Conservation (phyloP, 352 stramenopile genomes). For the Globisporangium solare region DNA sequence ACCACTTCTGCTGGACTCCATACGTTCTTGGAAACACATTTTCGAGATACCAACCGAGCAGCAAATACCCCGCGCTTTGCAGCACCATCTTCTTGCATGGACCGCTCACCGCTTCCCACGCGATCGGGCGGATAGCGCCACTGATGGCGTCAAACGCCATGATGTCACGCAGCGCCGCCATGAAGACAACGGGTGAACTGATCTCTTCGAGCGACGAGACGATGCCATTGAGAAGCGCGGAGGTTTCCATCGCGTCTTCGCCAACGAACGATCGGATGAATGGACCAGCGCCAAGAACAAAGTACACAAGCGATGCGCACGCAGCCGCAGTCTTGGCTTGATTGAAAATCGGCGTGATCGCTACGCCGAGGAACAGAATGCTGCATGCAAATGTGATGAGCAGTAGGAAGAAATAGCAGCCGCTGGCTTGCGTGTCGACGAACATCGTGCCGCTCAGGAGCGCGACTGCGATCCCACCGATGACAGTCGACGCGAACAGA, state of each 20-base stretch:
- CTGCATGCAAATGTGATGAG: constrained; percentile 53
- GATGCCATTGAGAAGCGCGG: constrained; percentile 26
- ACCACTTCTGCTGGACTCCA: constrained; percentile 89
- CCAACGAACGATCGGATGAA: constrained; percentile 51
- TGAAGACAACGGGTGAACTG: constrained; percentile 72
- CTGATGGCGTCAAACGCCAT: constrained; percentile 45
- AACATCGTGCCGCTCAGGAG: constrained; percentile 70
- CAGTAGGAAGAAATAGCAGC: constrained; percentile 54
- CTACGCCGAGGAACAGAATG: constrained; percentile 64
- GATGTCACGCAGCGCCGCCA: constrained; percentile 48
- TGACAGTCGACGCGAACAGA: constrained; percentile 48
- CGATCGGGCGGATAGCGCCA: constrained; percentile 29
- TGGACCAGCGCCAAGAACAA: constrained; percentile 44
- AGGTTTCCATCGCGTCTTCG: constrained; percentile 36
- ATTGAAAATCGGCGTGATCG: constrained; percentile 71
- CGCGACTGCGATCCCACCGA: constrained; percentile 44
- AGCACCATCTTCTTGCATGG: constrained; percentile 64
- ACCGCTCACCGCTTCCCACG: constrained; percentile 36
- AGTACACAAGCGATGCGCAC: constrained; percentile 58
- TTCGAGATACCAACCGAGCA: constrained; percentile 93
- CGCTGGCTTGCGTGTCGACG: constrained; percentile 28
- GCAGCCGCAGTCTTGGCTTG: constrained; percentile 65
- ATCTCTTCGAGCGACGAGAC: constrained; percentile 39
- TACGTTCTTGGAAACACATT: constrained; percentile 90
- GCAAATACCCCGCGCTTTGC: constrained; percentile 83